A percentile compares a stretch with the other conserved stretches of the same genome.
Evolutionary conservation across 306 rosid genomes (phyloP).

Genomic region (Cucumis cinereus): DNA sequence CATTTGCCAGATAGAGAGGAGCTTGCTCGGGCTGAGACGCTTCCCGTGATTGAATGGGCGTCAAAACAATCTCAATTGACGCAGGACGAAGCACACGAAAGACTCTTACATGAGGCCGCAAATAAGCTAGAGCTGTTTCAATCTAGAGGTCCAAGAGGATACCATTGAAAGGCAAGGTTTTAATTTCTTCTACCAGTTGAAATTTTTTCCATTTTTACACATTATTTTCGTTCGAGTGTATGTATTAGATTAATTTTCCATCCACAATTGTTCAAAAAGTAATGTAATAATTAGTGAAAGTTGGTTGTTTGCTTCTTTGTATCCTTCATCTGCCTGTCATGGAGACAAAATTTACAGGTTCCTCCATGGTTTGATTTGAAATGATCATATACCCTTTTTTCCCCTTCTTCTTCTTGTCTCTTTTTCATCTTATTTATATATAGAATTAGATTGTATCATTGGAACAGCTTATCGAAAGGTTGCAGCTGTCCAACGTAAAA

Average conservation of each 20-base stretch:
- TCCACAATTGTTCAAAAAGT: slow-evolving; percentile 5
- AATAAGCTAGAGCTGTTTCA: slow-evolving; percentile 79
- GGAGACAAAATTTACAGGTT: background rate
- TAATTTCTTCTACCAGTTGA: background rate
- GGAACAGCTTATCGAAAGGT: background rate
- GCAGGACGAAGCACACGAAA: slow-evolving; percentile 35
- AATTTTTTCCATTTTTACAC: slow-evolving; percentile 1
- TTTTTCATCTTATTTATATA: background rate
- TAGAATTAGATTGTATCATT: background rate
- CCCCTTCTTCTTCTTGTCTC: background rate
- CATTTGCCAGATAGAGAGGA: slow-evolving; percentile 87
- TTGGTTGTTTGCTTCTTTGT: background rate
- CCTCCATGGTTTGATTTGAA: background rate
- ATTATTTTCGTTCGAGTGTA: slow-evolving; percentile 28
- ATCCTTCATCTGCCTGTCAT: slow-evolving; percentile 2
- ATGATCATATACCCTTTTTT: background rate
- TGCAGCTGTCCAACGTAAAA: background rate
- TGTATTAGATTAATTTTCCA: slow-evolving; percentile 23
- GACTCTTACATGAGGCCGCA: slow-evolving; percentile 59
- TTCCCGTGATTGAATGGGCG: slow-evolving; percentile 78
- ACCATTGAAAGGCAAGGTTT: slow-evolving; percentile 30
- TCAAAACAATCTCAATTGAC: slow-evolving; percentile 59
- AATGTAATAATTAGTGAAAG: background rate
- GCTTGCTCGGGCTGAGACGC: slow-evolving; percentile 65
- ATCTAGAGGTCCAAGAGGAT: slow-evolving; percentile 70